Percentiles rank a stretch among this genome's conserved stretches.
Conservation (phyloP, 2,329 filamentous ascomycete genomes). For the Thelonectria rubi region DNA sequence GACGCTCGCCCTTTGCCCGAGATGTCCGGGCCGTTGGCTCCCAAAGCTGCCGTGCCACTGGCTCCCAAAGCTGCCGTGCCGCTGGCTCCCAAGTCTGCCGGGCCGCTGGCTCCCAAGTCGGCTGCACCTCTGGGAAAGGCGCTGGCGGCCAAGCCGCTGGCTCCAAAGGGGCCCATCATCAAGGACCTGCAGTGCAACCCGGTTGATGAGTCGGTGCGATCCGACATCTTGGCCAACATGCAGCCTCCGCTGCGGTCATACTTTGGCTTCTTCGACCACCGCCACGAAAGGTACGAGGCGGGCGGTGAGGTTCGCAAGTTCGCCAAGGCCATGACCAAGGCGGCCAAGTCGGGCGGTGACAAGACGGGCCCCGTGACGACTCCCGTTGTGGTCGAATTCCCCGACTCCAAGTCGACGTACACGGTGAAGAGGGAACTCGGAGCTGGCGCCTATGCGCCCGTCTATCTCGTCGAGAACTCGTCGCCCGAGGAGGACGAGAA, state of each 20-base stretch:
- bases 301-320: constrained; percentile 83
- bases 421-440: constrained; percentile 86
- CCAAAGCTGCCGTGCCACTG: constrained; percentile 45
- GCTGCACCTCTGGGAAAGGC: constrained; percentile 46
- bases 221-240: constrained; percentile 77
- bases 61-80: too few species aligned
- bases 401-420: constrained; percentile 72
- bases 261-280: constrained; percentile 81
- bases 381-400: constrained; percentile 74
- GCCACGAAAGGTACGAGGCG: constrained; percentile 69
- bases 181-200: constrained; percentile 89
- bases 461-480: constrained; percentile 88
- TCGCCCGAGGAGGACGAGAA: constrained; percentile 57
- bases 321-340: constrained; percentile 71
- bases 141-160: constrained; percentile 50
- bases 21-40: constrained; percentile 57
- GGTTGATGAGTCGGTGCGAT: constrained; percentile 77
- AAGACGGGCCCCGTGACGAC: constrained; percentile 66
- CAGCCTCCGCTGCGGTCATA: constrained; percentile 79
- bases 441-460: constrained; percentile 92
- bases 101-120: constrained; percentile 51
- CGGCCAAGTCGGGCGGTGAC: constrained; percentile 66
- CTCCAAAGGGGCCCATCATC: constrained; percentile 76
- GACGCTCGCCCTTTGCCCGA: constrained; percentile 57
- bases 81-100: constrained; percentile 52